Percentiles rank a stretch among this genome's conserved stretches.
Conservation (phyloP, 345 rosid species). For the Aegle marmelos region DNA sequence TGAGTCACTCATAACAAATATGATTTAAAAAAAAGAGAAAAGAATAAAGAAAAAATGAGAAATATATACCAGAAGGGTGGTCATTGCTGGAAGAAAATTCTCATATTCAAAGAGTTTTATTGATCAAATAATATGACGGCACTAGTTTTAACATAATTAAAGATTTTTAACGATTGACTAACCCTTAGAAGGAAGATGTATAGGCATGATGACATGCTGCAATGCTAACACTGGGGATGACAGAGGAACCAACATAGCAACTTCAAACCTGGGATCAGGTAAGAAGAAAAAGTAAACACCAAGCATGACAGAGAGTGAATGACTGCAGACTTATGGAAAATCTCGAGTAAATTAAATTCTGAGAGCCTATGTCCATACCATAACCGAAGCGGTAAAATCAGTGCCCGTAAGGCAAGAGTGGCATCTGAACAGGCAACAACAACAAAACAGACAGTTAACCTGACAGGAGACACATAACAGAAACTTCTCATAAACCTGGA, state of each 20-base stretch:
- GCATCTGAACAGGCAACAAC: slow-evolving; percentile 94
- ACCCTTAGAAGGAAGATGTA: slow-evolving; percentile 47
- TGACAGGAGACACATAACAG: slow-evolving; percentile 32
- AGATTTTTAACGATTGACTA: slow-evolving; percentile 10
- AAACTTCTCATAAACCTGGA: not conserved
- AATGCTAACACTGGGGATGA: slow-evolving; percentile 73
- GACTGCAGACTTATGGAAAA: not conserved
- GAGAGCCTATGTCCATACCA: slow-evolving; percentile 50
- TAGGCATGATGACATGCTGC: slow-evolving; percentile 64
- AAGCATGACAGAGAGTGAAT: not conserved
- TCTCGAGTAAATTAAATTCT: not conserved
- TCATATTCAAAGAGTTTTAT: not conserved
- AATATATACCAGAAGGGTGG: not conserved
- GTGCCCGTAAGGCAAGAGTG: slow-evolving; percentile 74
- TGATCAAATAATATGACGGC: not conserved
- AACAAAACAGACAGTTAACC: slow-evolving; percentile 80
- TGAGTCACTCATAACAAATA: not conserved
- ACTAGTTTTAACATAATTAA: not conserved
- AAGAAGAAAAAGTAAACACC: slow-evolving; percentile 1
- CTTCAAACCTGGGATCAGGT: slow-evolving; percentile 71
- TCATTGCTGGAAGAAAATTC: not conserved
- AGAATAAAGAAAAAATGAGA: not conserved
- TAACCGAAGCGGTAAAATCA: slow-evolving; percentile 76
- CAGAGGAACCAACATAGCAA: slow-evolving; percentile 63
- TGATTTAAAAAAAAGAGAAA: not conserved